These are phyloP conservation scores for Tolypocladium ophioglossoides DNA, from an alignment of 2,329 filamentous ascomycete species.

Conservation along the genomic window DNA sequence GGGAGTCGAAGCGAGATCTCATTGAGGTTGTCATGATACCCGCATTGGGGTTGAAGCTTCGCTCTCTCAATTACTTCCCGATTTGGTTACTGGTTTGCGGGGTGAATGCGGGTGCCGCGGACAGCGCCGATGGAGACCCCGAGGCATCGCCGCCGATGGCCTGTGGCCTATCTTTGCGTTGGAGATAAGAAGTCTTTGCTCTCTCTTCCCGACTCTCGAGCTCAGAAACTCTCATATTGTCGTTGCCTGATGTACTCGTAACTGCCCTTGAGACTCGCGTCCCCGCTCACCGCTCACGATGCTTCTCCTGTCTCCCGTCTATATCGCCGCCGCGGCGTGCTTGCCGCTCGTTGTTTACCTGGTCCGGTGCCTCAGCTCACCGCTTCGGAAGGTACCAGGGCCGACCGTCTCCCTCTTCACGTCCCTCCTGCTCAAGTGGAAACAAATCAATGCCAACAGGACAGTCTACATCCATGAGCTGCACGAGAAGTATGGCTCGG, in stretches of 20 bases:
- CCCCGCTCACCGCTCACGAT: slow-evolving; percentile 8
- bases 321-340: slow-evolving; percentile 12
- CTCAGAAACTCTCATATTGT: not conserved
- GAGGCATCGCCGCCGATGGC: not conserved
- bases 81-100: not conserved
- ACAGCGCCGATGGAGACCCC: not conserved
- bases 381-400: slow-evolving; percentile 33
- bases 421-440: slow-evolving; percentile 39
- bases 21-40: not conserved
- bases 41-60: not conserved
- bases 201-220: not conserved
- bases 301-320: slow-evolving; percentile 17
- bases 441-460: slow-evolving; percentile 43
- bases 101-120: not conserved
- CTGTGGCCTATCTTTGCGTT: not conserved
- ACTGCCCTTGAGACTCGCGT: not conserved
- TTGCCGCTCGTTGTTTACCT: slow-evolving; percentile 15
- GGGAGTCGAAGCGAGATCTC: too few relatives aligned
- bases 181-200: not conserved
- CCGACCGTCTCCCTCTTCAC: slow-evolving; percentile 37
- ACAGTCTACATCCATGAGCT: slow-evolving; percentile 45
- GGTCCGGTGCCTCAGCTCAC: slow-evolving; percentile 18
- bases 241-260: not conserved
- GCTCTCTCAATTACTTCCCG: not conserved
- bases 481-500: slow-evolving; percentile 44